A percentile compares a stretch with the other conserved stretches of the same genome.
Evolutionary conservation across 2,329 filamentous ascomycete genomes (phyloP).

Genomic region (Ceratocystis huliohia): DNA sequence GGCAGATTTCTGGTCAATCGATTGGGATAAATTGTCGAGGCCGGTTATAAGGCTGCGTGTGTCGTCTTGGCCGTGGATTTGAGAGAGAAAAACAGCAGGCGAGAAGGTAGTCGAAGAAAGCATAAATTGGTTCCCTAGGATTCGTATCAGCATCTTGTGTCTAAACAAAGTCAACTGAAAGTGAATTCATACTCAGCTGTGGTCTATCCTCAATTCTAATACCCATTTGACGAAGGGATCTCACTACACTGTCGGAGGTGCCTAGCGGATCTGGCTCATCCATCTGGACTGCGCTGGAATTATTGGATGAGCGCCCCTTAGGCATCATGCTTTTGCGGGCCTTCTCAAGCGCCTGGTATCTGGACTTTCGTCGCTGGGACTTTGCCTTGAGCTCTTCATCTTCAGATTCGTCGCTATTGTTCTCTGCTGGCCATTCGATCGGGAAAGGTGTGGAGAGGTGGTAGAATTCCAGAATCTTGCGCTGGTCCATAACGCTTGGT

Average conservation of each 20-base stretch:
- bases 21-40: slow-evolving; percentile 72
- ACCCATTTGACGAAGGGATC: slow-evolving; percentile 62
- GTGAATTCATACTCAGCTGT: slow-evolving; percentile 50
- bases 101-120: slow-evolving; percentile 94
- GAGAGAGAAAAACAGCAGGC: slow-evolving; percentile 78
- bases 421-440: slow-evolving; percentile 72
- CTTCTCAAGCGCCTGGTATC: slow-evolving; percentile 74
- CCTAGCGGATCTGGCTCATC: slow-evolving; percentile 90
- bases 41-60: slow-evolving; percentile 70
- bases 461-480: slow-evolving; percentile 77
- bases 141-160: slow-evolving; percentile 12
- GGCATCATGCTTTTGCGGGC: slow-evolving; percentile 54
- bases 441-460: slow-evolving; percentile 69
- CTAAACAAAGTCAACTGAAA: slow-evolving; percentile 6
- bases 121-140: slow-evolving; percentile 73
- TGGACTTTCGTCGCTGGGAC: slow-evolving; percentile 53
- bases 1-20: slow-evolving; percentile 95
- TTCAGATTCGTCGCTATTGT: slow-evolving; percentile 56
- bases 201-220: slow-evolving; percentile 74
- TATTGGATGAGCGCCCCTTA: slow-evolving; percentile 14
- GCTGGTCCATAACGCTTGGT: slow-evolving; percentile 46
- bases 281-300: slow-evolving; percentile 65
- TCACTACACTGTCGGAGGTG: slow-evolving; percentile 74
- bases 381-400: slow-evolving; percentile 39
- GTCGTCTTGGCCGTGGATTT: slow-evolving; percentile 76